Conservation (phyloP, 108 stramenopile genomes). For the Fragilaria radians region DNA sequence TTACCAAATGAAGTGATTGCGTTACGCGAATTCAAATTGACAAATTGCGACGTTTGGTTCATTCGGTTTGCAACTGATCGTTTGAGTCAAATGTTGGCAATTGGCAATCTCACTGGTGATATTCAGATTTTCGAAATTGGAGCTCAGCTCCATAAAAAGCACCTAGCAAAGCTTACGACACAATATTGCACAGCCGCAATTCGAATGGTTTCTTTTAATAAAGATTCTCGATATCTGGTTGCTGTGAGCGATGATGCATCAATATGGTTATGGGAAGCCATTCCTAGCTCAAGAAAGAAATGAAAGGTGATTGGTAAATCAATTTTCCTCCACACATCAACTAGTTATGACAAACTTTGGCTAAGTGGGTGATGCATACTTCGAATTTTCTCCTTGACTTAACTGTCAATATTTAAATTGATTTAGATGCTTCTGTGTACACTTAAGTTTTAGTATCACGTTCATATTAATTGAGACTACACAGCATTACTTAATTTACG, state of each 20-base stretch:
- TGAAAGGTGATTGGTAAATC: too few species aligned
- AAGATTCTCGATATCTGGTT: constrained; percentile 36
- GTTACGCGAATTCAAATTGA: constrained; percentile 6
- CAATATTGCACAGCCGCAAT: constrained; percentile 21
- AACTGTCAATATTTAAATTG: too few species aligned
- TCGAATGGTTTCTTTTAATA: constrained; percentile 56
- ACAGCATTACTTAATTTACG: too few species aligned
- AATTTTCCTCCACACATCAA: too few species aligned
- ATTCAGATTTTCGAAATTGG: constrained; percentile 68
- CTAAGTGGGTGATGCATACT: too few species aligned
- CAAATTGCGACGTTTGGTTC: constrained; percentile 54
- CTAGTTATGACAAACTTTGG: too few species aligned
- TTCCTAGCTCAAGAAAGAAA: constrained; percentile 7
- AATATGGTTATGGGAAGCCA: constrained; percentile 53
- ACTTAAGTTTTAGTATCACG: too few species aligned
- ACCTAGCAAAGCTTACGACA: constrained; percentile 23
- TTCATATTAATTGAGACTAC: too few species aligned
- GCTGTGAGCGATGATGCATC: constrained; percentile 47
- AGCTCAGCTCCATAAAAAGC: constrained; percentile 17
- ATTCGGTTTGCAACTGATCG: constrained; percentile 54
- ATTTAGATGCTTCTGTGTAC: too few species aligned
- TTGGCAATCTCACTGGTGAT: constrained; percentile 62
- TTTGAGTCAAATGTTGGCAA: constrained; percentile 36
- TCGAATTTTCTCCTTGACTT: too few species aligned
- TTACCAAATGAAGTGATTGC: constrained; percentile 16